These are phyloP conservation scores for Athelia psychrophila DNA, from an alignment of 1,284 basidiomycete species.

Conservation along the genomic window DNA sequence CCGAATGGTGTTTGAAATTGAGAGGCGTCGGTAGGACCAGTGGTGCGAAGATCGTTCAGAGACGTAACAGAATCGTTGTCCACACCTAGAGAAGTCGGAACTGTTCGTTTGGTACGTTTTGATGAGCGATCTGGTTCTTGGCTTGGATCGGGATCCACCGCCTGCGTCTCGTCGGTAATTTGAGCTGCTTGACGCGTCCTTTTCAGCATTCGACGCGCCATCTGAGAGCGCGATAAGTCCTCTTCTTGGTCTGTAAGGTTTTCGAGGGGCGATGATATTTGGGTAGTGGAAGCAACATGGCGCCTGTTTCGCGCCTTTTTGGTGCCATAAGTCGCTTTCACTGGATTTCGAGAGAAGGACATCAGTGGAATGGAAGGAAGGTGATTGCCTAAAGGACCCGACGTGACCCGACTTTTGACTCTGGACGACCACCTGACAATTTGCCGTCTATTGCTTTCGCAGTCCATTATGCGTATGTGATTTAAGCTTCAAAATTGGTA, in stretches of 20 bases:
- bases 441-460: too few relatives aligned
- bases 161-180: neutral
- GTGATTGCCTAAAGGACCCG: too few relatives aligned
- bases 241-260: neutral
- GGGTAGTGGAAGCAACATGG: neutral
- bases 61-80: neutral
- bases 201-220: neutral
- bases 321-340: neutral
- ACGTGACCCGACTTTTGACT: too few relatives aligned
- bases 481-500: too few relatives aligned
- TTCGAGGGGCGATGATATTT: neutral
- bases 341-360: neutral
- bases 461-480: too few relatives aligned
- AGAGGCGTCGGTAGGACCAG: neutral
- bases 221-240: neutral
- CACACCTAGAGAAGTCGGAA: neutral
- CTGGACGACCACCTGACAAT: too few relatives aligned
- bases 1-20: neutral
- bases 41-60: neutral
- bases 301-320: neutral
- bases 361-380: too few relatives aligned
- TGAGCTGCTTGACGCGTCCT: neutral
- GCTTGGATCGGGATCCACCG: neutral
- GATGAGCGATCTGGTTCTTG: neutral
- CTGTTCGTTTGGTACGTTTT: neutral